Conservation (phyloP, 768 basidiomycete species). For the Rhodotorula taiwanensis region DNA sequence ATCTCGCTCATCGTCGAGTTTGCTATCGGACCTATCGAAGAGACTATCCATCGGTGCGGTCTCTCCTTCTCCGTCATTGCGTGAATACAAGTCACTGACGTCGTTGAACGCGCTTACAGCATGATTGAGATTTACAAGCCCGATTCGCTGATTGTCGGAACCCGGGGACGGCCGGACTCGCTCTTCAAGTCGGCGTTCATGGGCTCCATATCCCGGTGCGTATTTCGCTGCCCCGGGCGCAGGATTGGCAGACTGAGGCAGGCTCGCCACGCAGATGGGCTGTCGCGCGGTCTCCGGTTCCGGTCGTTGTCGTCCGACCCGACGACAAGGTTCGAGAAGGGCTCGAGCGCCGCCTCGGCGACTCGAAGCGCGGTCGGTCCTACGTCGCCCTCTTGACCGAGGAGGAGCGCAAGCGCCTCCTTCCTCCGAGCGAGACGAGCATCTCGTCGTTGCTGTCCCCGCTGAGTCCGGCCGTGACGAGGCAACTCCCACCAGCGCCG, state of each 20-base stretch:
- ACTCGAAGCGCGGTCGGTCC: conserved; percentile 27
- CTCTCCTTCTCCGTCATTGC: conserved; percentile 57
- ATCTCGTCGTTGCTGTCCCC: background rate
- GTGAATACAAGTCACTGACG: too few relatives aligned
- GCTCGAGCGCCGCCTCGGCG: conserved; percentile 26
- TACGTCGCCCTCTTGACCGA: conserved; percentile 33
- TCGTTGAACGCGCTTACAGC: background rate
- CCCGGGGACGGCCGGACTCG: conserved; percentile 58
- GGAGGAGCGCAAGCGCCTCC: conserved; percentile 4
- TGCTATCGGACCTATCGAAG: conserved; percentile 81
- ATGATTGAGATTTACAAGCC: conserved; percentile 58
- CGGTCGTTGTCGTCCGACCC: conserved; percentile 81
- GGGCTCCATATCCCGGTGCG: conserved; percentile 57
- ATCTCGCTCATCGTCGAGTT: conserved; percentile 88
- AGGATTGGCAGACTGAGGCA: background rate
- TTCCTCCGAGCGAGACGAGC: background rate
- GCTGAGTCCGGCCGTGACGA: background rate
- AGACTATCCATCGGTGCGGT: conserved; percentile 84
- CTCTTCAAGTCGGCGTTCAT: conserved; percentile 55
- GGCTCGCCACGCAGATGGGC: conserved; percentile 55
- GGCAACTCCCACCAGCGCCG: background rate
- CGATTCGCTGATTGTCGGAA: conserved; percentile 88
- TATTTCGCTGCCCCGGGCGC: background rate
- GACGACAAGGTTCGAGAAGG: conserved; percentile 40
- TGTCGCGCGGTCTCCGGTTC: conserved; percentile 85